Conservation (phyloP, 495 filamentous ascomycete genomes). For the Penicillium riverlandense region DNA sequence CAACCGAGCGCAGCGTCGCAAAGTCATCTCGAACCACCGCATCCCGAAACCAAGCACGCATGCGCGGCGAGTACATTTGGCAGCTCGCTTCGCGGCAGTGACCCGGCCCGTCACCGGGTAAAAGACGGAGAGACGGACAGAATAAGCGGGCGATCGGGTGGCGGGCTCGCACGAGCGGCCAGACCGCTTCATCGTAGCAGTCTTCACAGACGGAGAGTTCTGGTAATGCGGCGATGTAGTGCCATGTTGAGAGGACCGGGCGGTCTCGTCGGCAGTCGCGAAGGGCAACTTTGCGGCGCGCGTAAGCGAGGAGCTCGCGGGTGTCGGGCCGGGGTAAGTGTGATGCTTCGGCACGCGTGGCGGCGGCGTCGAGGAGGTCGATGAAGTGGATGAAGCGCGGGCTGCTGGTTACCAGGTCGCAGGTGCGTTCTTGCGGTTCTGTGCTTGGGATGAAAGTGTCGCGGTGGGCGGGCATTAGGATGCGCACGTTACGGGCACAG, state of each 20-base stretch:
- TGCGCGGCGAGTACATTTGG: slow-evolving; percentile 69
- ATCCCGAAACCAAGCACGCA: slow-evolving; percentile 56
- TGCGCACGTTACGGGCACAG: slow-evolving; percentile 45
- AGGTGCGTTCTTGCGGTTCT: slow-evolving; percentile 28
- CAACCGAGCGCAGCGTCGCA: slow-evolving; percentile 32
- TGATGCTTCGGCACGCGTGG: slow-evolving; percentile 35
- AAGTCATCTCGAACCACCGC: slow-evolving; percentile 54
- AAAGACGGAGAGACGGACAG: slow-evolving; percentile 32
- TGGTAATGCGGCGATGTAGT: slow-evolving; percentile 54
- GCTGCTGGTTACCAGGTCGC: slow-evolving; percentile 43
- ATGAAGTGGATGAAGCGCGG: slow-evolving; percentile 55
- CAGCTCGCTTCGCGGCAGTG: slow-evolving; percentile 49
- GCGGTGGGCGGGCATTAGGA: slow-evolving; percentile 42
- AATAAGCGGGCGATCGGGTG: slow-evolving; percentile 52
- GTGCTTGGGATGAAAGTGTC: slow-evolving; percentile 38
- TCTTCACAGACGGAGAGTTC: slow-evolving; percentile 64
- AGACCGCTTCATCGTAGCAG: slow-evolving; percentile 64
- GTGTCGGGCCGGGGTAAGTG: slow-evolving; percentile 36
- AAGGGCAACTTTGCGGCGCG: slow-evolving; percentile 40
- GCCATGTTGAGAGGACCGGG: slow-evolving; percentile 45
- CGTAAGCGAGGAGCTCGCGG: slow-evolving; percentile 42
- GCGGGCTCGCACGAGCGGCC: slow-evolving; percentile 48
- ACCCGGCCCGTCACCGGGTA: slow-evolving; percentile 40
- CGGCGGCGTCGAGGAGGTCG: slow-evolving; percentile 50
- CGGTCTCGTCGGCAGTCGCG: slow-evolving; percentile 50